These are phyloP conservation scores for Amanita inopinata DNA, from an alignment of 768 basidiomycete genomes.

Conservation along the genomic window DNA sequence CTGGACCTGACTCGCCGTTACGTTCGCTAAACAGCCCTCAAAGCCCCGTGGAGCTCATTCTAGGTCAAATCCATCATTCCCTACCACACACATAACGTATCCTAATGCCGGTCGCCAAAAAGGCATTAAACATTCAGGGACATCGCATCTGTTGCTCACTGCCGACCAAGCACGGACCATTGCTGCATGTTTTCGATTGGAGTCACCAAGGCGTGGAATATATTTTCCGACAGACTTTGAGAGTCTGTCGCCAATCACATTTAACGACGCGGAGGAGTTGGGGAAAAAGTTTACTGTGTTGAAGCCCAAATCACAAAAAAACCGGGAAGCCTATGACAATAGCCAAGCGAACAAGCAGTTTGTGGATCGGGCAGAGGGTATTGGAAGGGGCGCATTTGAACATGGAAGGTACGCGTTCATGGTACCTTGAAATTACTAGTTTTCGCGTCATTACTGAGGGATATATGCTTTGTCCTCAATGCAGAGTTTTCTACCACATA, in stretches of 20 bases:
- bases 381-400: conserved; percentile 34
- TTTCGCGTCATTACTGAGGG: not conserved
- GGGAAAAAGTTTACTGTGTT: conserved; percentile 27
- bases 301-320: conserved; percentile 28
- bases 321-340: conserved; percentile 24
- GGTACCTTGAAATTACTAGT: not conserved
- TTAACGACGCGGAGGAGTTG: conserved; percentile 22
- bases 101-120: too few species aligned
- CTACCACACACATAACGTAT: too few species aligned
- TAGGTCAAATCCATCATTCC: conserved; percentile 24
- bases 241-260: conserved; percentile 40
- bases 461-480: not conserved
- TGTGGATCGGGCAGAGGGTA: conserved; percentile 12
- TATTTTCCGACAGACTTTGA: conserved; percentile 22
- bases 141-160: conserved; percentile 35
- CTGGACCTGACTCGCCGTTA: conserved; percentile 20
- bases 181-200: conserved; percentile 7
- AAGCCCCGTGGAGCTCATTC: conserved; percentile 28
- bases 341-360: conserved; percentile 35
- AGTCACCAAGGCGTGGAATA: conserved; percentile 5
- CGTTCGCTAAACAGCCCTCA: conserved; percentile 12
- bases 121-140: conserved; percentile 36
- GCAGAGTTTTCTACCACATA: conserved; percentile 17
- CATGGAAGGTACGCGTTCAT: conserved; percentile 30
- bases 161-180: conserved; percentile 19